Conservation (phyloP, 1,284 basidiomycete genomes). For the Ceratorhiza oryzae-sativae region DNA sequence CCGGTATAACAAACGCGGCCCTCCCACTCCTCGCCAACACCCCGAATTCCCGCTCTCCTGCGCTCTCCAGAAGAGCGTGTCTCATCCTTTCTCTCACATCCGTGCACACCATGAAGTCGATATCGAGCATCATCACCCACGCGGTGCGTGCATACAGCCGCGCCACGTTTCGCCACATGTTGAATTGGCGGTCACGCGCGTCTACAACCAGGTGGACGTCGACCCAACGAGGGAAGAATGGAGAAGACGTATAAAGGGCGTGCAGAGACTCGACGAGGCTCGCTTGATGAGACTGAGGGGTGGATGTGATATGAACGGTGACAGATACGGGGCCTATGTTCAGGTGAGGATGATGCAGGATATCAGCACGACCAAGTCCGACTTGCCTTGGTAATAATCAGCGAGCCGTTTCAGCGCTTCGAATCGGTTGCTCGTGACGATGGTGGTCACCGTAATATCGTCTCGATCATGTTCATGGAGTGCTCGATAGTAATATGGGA, state of each 20-base stretch:
- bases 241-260: conserved; percentile 67
- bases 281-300: conserved; percentile 51
- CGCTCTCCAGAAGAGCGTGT: conserved; percentile 43
- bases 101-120: conserved; percentile 84
- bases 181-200: conserved; percentile 80
- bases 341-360: background rate
- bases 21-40: conserved; percentile 54
- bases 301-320: conserved; percentile 67
- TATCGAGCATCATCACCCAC: conserved; percentile 87
- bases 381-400: conserved; percentile 70
- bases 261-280: conserved; percentile 66
- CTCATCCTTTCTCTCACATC: conserved; percentile 69
- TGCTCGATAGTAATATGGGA: conserved; percentile 81
- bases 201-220: conserved; percentile 90
- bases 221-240: conserved; percentile 69
- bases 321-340: conserved; percentile 78
- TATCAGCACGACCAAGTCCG: background rate
- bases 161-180: conserved; percentile 85
- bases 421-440: conserved; percentile 81
- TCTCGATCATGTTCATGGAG: conserved; percentile 53
- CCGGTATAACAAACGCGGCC: conserved; percentile 77
- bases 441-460: conserved; percentile 83
- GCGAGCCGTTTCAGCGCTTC: conserved; percentile 72
- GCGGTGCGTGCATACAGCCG: conserved; percentile 80
- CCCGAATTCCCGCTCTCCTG: conserved; percentile 53